Percentiles rank a stretch among this genome's conserved stretches.
Evolutionary conservation across 768 basidiomycete species (phyloP).

Genomic region (Boletus patriciae): DNA sequence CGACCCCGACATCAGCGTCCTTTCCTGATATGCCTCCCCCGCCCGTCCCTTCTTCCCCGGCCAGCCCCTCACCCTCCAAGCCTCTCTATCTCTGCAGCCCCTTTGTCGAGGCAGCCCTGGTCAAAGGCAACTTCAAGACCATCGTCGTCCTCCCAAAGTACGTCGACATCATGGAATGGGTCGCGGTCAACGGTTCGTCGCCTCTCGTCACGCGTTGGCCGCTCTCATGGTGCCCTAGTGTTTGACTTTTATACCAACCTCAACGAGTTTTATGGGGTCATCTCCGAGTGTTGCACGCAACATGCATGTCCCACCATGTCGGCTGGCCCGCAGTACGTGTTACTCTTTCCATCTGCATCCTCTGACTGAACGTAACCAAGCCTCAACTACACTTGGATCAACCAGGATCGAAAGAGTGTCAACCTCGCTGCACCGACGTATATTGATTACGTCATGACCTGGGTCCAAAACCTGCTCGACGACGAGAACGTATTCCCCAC

Average conservation of each 20-base stretch:
- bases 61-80: conserved; percentile 38
- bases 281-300: conserved; percentile 90
- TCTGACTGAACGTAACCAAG: conserved; percentile 38
- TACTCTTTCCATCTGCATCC: background rate
- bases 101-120: conserved; percentile 92
- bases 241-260: conserved; percentile 98
- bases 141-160: conserved; percentile 97
- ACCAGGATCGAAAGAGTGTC: conserved; percentile 85
- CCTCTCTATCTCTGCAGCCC: conserved; percentile 91
- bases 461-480: conserved; percentile 90
- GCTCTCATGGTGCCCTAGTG: conserved; percentile 47
- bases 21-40: conserved; percentile 48
- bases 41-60: conserved; percentile 42
- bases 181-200: conserved; percentile 85
- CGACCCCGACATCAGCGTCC: conserved; percentile 71
- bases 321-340: conserved; percentile 75
- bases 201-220: too few relatives aligned
- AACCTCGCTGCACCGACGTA: conserved; percentile 91
- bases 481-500: conserved; percentile 95
- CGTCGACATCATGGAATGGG: conserved; percentile 96
- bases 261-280: conserved; percentile 94
- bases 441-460: conserved; percentile 97
- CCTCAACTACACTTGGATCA: conserved; percentile 93
- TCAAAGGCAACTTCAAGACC: conserved; percentile 98
- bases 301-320: conserved; percentile 91